A percentile compares a stretch with the other conserved stretches of the same genome.
Evolutionary conservation across 768 basidiomycete genomes (phyloP).

Genomic region (Kondoa malvinella): DNA sequence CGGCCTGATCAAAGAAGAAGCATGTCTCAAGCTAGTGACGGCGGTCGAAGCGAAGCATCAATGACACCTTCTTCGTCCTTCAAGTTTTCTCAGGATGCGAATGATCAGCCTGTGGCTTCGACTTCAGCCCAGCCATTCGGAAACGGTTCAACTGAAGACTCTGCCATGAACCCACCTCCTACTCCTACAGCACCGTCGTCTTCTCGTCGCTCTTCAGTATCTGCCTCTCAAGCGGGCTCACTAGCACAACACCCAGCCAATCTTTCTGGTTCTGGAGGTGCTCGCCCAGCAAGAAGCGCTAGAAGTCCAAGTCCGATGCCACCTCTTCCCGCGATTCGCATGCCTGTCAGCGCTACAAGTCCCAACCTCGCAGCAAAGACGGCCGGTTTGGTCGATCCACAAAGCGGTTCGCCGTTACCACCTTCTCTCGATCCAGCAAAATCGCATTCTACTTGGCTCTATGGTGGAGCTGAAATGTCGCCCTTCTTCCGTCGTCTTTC

Average conservation of each 20-base stretch:
- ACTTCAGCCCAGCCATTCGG: background rate
- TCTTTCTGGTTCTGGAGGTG: background rate
- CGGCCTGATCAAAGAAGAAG: constrained; percentile 43
- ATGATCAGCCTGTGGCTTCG: background rate
- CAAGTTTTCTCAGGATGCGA: background rate
- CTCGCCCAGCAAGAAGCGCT: background rate
- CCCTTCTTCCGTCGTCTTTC: constrained; percentile 89
- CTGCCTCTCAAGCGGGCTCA: constrained; percentile 61
- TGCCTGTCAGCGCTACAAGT: constrained; percentile 50
- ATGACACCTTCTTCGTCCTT: background rate
- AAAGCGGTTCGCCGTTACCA: constrained; percentile 32
- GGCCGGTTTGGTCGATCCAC: background rate
- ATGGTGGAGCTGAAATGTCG: constrained; percentile 85
- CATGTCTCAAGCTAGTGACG: constrained; percentile 57
- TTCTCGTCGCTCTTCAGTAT: constrained; percentile 39
- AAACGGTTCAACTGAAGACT: background rate
- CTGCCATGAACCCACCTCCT: background rate
- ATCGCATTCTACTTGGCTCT: constrained; percentile 48
- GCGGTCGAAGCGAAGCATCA: background rate
- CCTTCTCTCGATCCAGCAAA: constrained; percentile 40
- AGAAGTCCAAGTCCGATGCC: background rate
- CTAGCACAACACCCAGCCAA: background rate
- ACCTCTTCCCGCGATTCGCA: constrained; percentile 12
- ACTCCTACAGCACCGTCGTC: background rate
- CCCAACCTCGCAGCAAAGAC: constrained; percentile 10